Conservation (phyloP, 2,329 filamentous ascomycete species). For the Venturia carpophila region DNA sequence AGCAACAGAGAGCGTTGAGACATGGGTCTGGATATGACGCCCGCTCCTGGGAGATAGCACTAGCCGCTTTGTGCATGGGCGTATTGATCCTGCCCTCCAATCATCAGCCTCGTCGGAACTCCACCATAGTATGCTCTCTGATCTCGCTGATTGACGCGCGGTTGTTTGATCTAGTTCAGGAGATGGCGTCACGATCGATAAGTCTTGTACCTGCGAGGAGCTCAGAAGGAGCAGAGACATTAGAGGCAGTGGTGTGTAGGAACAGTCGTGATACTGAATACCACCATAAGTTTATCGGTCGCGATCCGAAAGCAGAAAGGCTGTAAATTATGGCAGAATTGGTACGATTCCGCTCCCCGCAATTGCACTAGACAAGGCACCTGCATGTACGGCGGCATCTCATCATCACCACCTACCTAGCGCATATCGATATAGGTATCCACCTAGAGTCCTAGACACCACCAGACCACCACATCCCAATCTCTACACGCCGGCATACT, state of each 20-base stretch:
- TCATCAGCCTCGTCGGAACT: background rate
- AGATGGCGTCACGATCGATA: background rate
- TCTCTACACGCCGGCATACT: background rate
- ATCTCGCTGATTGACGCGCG: background rate
- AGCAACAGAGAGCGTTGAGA: background rate
- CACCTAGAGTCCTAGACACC: background rate
- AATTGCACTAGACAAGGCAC: background rate
- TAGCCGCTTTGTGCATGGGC: background rate
- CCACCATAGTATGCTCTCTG: background rate
- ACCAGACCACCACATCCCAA: background rate
- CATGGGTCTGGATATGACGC: slow-evolving; percentile 1
- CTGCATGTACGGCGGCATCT: background rate
- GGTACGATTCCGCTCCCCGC: background rate
- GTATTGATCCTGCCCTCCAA: background rate
- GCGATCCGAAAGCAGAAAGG: background rate
- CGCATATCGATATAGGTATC: background rate
- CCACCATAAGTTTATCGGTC: background rate
- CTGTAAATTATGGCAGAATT: background rate
- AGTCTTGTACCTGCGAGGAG: background rate
- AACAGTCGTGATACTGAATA: background rate
- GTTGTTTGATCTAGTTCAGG: background rate
- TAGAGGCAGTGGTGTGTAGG: background rate
- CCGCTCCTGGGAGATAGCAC: background rate
- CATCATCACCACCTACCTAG: background rate
- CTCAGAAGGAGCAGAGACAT: background rate